Conservation (phyloP, 495 filamentous ascomycete genomes). For the Xanthoparmelia taractica region DNA sequence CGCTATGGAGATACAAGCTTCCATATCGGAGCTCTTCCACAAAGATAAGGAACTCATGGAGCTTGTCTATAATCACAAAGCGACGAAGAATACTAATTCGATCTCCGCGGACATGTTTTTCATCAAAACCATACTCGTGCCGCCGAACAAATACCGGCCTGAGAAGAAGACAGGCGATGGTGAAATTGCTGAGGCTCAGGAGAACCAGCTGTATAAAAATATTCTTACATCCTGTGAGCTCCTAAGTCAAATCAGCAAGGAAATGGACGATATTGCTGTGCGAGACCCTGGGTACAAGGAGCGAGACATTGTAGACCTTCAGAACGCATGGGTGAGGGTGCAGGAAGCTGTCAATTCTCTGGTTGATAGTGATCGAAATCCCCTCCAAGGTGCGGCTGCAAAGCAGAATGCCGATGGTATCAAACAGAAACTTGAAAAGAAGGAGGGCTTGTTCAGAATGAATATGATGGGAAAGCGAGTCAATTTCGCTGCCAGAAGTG, state of each 20-base stretch:
- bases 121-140: conserved; percentile 71
- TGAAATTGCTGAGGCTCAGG: conserved; percentile 71
- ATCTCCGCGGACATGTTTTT: conserved; percentile 88
- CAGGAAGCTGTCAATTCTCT: conserved; percentile 87
- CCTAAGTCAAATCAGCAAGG: conserved; percentile 68
- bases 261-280: conserved; percentile 48
- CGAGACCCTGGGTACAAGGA: conserved; percentile 35
- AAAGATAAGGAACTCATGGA: conserved; percentile 74
- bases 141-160: conserved; percentile 87
- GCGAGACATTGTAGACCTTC: conserved; percentile 52
- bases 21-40: conserved; percentile 72
- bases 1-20: conserved; percentile 65
- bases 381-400: conserved; percentile 63
- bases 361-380: conserved; percentile 79
- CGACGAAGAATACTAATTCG: conserved; percentile 43
- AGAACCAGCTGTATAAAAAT: conserved; percentile 75
- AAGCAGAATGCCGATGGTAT: conserved; percentile 73
- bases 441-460: conserved; percentile 95
- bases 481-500: conserved; percentile 94
- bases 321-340: conserved; percentile 66
- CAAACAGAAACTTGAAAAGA: conserved; percentile 97
- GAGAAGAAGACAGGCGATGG: conserved; percentile 71
- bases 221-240: conserved; percentile 63
- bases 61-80: conserved; percentile 73
- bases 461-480: conserved; percentile 99